Conservation (phyloP, 441 rosid species). For the Geranium incanum region DNA sequence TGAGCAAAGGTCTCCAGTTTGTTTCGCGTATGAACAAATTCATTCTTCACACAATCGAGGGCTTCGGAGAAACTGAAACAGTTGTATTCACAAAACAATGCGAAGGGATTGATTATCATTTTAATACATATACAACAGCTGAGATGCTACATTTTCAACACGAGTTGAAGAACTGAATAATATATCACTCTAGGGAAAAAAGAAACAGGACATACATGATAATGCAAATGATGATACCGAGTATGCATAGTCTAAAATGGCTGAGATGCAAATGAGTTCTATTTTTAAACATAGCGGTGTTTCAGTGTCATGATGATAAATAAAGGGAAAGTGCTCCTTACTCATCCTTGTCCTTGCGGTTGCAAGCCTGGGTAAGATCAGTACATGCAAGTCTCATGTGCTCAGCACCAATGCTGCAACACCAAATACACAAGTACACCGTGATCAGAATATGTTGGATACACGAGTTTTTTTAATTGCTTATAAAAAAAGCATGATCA, state of each 20-base stretch:
- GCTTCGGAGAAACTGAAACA: constrained; percentile 28
- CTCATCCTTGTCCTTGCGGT: constrained; percentile 25
- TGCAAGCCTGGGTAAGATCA: constrained; percentile 32
- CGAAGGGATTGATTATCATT: not conserved
- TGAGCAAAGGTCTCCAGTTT: constrained; percentile 34
- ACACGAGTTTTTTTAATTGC: too few species aligned
- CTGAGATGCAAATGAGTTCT: too few species aligned
- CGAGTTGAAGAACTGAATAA: too few species aligned
- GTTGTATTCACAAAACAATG: not conserved
- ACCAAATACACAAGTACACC: constrained; percentile 8
- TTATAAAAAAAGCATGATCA: too few species aligned
- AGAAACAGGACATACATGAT: too few species aligned
- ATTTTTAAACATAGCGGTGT: too few species aligned
- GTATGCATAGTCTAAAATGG: too few species aligned
- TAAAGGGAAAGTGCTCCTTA: constrained; percentile 19
- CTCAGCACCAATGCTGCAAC: constrained; percentile 38
- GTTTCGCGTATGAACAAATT: constrained; percentile 27
- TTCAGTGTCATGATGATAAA: too few species aligned
- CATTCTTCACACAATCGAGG: constrained; percentile 29
- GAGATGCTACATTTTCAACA: too few species aligned
- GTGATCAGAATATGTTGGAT: too few species aligned
- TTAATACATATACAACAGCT: not conserved
- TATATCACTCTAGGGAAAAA: too few species aligned
- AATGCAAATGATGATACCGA: too few species aligned
- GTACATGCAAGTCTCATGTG: constrained; percentile 35